Evolutionary conservation across 139 green algal genomes (phyloP).

Genomic region (Pseudopediastrum boryanum): DNA sequence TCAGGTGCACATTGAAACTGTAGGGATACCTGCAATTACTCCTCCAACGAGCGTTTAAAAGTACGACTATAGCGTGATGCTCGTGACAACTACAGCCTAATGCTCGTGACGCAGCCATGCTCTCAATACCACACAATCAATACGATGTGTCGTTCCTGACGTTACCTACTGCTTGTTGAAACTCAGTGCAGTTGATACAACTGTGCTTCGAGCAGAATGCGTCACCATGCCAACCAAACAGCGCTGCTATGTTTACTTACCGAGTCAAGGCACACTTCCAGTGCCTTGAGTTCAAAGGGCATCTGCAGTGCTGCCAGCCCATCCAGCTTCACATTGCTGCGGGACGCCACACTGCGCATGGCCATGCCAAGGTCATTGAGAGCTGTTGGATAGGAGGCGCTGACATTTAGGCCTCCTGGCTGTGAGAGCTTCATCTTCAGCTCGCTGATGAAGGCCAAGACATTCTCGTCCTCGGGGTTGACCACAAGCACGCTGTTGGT

Average conservation of each 20-base stretch:
- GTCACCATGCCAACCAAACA: too few relatives aligned
- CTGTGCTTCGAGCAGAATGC: too few relatives aligned
- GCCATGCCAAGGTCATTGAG: conserved; percentile 24
- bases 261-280: conserved; percentile 60
- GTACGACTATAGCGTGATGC: too few relatives aligned
- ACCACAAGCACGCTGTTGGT: conserved; percentile 59
- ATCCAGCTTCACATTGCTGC: conserved; percentile 27
- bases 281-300: conserved; percentile 59
- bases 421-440: conserved; percentile 43
- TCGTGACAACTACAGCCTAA: too few relatives aligned
- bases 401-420: conserved; percentile 11
- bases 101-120: too few relatives aligned
- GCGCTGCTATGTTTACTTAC: conserved; percentile 10
- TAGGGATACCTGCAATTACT: too few relatives aligned
- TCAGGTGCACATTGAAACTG: too few relatives aligned
- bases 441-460: conserved; percentile 47
- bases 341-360: background rate
- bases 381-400: conserved; percentile 11
- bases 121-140: too few relatives aligned
- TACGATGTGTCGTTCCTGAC: too few relatives aligned
- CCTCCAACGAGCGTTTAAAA: too few relatives aligned
- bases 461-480: conserved; percentile 56
- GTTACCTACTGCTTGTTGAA: too few relatives aligned
- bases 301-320: conserved; percentile 29
- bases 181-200: too few relatives aligned